phyloP scores from a whole-genome alignment of 129 eudicot species.

The Arctium minus region DNA sequence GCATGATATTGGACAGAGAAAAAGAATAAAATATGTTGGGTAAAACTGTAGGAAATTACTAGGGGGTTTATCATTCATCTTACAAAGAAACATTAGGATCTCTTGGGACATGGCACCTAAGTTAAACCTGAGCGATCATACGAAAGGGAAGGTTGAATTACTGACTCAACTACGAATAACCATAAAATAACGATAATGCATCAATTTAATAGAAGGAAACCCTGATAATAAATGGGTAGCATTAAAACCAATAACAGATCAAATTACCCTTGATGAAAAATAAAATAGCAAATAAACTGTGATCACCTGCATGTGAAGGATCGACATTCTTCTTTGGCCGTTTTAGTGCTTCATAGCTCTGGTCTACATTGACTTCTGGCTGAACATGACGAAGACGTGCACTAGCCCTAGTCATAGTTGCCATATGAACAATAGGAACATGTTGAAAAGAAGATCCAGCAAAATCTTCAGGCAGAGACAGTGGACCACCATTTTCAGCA shows the following conservation, averaged over 20 bases:
- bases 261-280: background rate
- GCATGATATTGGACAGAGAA: background rate
- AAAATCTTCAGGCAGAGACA: conserved; percentile 58
- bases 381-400: conserved; percentile 97
- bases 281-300: background rate
- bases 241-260: background rate
- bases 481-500: conserved; percentile 90
- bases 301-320: conserved; percentile 56
- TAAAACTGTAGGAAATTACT: background rate
- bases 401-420: conserved; percentile 77
- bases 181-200: too few species aligned
- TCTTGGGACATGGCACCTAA: too few species aligned
- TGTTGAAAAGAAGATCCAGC: conserved; percentile 44
- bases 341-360: conserved; percentile 71
- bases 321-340: conserved; percentile 66
- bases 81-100: too few species aligned
- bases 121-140: too few species aligned
- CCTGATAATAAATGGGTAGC: too few species aligned
- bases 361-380: conserved; percentile 82
- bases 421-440: conserved; percentile 63
- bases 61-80: too few species aligned
- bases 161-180: too few species aligned
- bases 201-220: too few species aligned
- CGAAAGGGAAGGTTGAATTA: too few species aligned
- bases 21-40: background rate